Evolutionary conservation across 2,329 filamentous ascomycete genomes (phyloP), one percentile per base, ranked within the genome.

Genomic region (Microcyclospora tardicrescens): DNA sequence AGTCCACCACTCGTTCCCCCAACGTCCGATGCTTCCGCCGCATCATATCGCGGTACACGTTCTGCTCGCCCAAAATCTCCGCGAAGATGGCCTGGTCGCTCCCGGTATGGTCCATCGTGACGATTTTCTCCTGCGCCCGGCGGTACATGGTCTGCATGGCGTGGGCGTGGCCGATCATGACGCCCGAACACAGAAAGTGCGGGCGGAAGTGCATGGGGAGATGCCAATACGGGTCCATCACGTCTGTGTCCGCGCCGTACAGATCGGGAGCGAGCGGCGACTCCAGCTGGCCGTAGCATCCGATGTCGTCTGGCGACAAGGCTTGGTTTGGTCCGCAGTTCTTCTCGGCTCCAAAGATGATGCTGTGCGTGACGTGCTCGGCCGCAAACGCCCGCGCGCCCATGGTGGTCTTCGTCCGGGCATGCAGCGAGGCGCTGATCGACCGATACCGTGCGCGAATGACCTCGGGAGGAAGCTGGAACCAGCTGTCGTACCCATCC

Each of bases 391-490:
- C n/a, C n/a, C n/a, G n/a, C n/a, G n/a, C n/a, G n/a, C n/a, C n/a
- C n/a, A n/a, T n/a, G n/a, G n/a, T n/a, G n/a, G n/a, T n/a, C n/a
- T n/a, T n/a, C n/a, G n/a, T n/a, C n/a, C 67, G 65, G 29, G 59
- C 54, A 43, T 79, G 74, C 24, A 69, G 71, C 34, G 65, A 63
- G 16, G 62, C 60, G n/a, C 71, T 56, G 13, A 75, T 59, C 10
- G 64, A 60, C 44, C 76, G 72, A 53, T 80, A 82, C 34, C 78
- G 67, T 46, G 70, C 61, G 19, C 82, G 67, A 44, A 81, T 59
- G 14, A 81, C 64, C 33, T 78, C 69, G 3, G 73, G 68, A 0
- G 75, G 75, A n/a, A n/a, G n/a, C n/a, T n/a, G n/a, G n/a, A n/a
- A n/a, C n/a, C n/a, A n/a, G n/a, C n/a, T n/a, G n/a, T n/a, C n/a